These are phyloP conservation scores for Penicillium nucicola DNA, from an alignment of 495 filamentous ascomycete genomes.

Conservation along the genomic window DNA sequence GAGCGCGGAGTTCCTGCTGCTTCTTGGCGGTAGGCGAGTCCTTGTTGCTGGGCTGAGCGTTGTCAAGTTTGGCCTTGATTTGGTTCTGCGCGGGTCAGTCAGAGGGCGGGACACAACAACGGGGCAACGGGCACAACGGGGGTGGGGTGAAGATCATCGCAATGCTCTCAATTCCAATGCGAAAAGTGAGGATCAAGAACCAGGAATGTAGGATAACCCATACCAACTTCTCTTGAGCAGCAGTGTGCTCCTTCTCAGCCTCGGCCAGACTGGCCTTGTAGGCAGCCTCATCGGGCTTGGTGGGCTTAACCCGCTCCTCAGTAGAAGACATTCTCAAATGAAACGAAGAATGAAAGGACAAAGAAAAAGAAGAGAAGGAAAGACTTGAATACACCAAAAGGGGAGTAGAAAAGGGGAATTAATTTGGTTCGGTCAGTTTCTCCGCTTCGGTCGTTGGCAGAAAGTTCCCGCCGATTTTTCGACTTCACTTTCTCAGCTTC, in stretches of 20 bases:
- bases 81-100: conserved; percentile 56
- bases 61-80: conserved; percentile 79
- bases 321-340: conserved; percentile 36
- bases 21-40: conserved; percentile 70
- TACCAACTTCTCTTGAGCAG: conserved; percentile 73
- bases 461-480: conserved; percentile 36
- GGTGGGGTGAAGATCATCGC: conserved; percentile 2
- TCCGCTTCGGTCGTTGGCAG: conserved; percentile 31
- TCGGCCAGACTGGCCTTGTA: conserved; percentile 64
- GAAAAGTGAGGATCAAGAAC: background rate
- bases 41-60: conserved; percentile 69
- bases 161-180: background rate
- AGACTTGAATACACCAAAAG: conserved; percentile 15
- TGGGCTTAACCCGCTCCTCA: conserved; percentile 46
- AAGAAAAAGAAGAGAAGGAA: conserved; percentile 11
- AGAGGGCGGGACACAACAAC: conserved; percentile 1
- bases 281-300: conserved; percentile 54
- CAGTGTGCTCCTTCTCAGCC: conserved; percentile 79
- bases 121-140: conserved; percentile 2
- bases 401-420: conserved; percentile 25
- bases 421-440: conserved; percentile 30
- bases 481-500: conserved; percentile 18
- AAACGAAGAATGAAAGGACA: conserved; percentile 8
- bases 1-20: conserved; percentile 74
- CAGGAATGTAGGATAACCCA: conserved; percentile 23